Base-by-base conservation (phyloP, 208 protist genomes). In the Trypanosoma grayi region DNA sequence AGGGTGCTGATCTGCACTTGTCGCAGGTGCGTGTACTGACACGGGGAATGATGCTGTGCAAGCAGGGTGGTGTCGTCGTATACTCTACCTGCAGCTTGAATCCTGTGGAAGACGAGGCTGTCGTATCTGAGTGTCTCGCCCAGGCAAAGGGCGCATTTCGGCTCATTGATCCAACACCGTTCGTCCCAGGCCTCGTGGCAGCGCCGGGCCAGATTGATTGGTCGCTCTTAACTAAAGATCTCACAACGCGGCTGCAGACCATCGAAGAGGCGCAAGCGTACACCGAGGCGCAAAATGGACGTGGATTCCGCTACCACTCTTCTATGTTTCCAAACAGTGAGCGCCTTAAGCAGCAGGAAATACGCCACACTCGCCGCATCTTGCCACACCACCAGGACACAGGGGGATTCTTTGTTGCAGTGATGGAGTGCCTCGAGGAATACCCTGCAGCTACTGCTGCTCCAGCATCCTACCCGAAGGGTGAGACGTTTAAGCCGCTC, bases 1-100 rank as follows among this genome's bases (percentile, higher is more conserved):
- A 81, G n/a, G 93, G 83, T 24, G 75, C 83, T 28, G 80, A 83
- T 45, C 69, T 98, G 4, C 97, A 98, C 78, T 39, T 47, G 30
- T 46, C 81, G 9, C 97, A 98, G 81, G 48, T 76, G 13, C 72
- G 79, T 16, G 87, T 98, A 39, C 77, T 94, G 33, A 41, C 60
- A 57, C 82, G 87, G 5, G 92, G 85, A 45, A 92, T 97, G 78
- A 79, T 79, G 20, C 77, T 81, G 6, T 89, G 87, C 69, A 80
- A 81, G 52, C 40, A 55, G 54, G 94, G 93, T 30, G 95, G 95
- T 47, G 65, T 91, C 30, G 81, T 98, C 0, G 94, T 98, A 14
- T 98, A 98, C 77, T 97, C 90, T 7, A 98, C 97, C 14, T 98
- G 97, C 78, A 97, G 90, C 51, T 41, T 98, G 18, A 98, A 97